These are phyloP conservation scores for Haematococcus lacustris DNA, from an alignment of 139 green algal species.

Conservation along the genomic window DNA sequence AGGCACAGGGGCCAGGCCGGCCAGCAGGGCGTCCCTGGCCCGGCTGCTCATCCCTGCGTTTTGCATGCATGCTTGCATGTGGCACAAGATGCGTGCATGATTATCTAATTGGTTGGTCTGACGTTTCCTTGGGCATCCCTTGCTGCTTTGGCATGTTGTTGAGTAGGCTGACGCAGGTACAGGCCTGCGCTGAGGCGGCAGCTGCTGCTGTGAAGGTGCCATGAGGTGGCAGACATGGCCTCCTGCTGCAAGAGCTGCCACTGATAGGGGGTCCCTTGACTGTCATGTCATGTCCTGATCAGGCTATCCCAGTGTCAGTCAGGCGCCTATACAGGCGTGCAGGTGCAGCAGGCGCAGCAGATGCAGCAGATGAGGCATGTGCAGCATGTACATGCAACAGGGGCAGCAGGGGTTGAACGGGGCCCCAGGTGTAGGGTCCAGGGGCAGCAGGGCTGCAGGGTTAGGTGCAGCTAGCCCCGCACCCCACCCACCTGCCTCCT, in stretches of 20 bases:
- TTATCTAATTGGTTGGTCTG: background rate
- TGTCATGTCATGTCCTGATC: too few relatives aligned
- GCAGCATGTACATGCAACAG: background rate
- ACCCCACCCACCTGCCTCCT: constrained; percentile 2
- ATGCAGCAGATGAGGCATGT: background rate
- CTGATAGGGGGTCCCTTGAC: too few relatives aligned
- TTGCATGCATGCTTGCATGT: background rate
- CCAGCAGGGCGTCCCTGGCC: background rate
- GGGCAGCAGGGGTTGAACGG: background rate
- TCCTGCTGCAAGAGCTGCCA: too few relatives aligned
- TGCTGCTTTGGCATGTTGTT: background rate
- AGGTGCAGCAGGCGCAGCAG: background rate
- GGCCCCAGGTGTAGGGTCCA: background rate
- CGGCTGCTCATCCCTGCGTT: background rate
- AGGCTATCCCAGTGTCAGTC: too few relatives aligned
- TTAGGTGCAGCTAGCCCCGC: background rate
- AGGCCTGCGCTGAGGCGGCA: background rate
- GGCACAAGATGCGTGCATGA: background rate
- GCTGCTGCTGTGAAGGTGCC: background rate
- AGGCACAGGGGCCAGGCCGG: background rate
- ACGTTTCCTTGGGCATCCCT: too few relatives aligned
- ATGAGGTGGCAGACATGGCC: background rate
- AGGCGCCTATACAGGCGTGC: too few relatives aligned
- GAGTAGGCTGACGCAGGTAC: background rate
- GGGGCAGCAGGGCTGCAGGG: background rate